Evolutionary conservation across 805 yeast genomes (phyloP), one percentile per base, ranked within the genome.

Genomic region (Ogataea populi-albae): DNA sequence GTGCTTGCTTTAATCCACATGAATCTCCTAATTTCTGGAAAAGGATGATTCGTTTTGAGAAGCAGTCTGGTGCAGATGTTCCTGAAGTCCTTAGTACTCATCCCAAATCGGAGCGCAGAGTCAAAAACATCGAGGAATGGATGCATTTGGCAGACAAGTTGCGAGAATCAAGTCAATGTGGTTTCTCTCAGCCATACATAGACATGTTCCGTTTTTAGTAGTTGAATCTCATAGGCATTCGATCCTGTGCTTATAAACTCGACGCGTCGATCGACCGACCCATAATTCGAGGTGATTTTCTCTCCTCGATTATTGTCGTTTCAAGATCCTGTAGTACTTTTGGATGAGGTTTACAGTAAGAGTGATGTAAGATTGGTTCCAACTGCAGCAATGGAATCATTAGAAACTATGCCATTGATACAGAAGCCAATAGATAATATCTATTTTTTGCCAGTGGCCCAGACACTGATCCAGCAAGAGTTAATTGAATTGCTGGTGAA

Each of bases 61-160:
- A 66, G 32, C 49, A 52, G 23, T 47, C 45, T 40, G 68, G 62
- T 24, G 46, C 52, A 16, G 22, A 31, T 5, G 40, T 36, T 43
- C 74, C 79, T 11, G 88, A 87, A 61, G 68, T 87, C 60, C 52
- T 91, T 36, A 77, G 88, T 12, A 87, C 98, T 0, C 98, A 93
- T 62, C 99, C 99, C 1, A 80, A 87, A 12, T 81, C 87, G 14
- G 64, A 63, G n/a, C 74, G 72, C 38, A 74, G 98, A 55, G 79
- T 85, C 18, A 62, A 68, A 19, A 82, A 84, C 43, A 81, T 93
- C 62, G 48, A 60, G 14, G 55, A 66, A 29, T 86, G 95, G 91
- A 55, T 80, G 59, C 81, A 82, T 0, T 71, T 70, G 32, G 75
- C 82, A 28, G 69, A 70, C 24, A 60, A 48, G 10, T 54, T 71